Base-by-base conservation (phyloP, 116 monocot species). In the Iris pallida region DNA sequence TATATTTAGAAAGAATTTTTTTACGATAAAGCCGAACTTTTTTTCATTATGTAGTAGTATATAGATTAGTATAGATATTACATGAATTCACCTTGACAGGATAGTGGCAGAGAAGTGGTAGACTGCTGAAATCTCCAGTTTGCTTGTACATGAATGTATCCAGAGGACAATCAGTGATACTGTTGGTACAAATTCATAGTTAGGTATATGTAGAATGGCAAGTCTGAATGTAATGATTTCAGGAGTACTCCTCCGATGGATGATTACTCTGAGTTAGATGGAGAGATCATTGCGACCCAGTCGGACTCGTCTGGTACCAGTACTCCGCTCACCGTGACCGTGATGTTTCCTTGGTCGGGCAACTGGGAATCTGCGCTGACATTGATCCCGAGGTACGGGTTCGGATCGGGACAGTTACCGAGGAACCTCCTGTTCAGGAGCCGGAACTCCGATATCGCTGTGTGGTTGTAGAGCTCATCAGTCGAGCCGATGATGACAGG, bases 71-170 rank as follows among this genome's bases (percentile, higher is more conserved):
- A n/a, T n/a, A n/a, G n/a, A n/a, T n/a, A n/a, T n/a, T 30, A 30
- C 30, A 30, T 30, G 30, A 30, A 51, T 15, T 73, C 16, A 91
- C 91, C 91, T 87, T 84, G 71, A 91, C 87, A 72, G 91, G 87
- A 65, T 91, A 91, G 61, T 91, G 84, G 75, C 91, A 87, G 30
- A 91, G 80, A 64, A 91, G 85, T 73, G 84, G 91, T 20, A 87
- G 71, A 8, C 40, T 60, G 51, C 78, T 82, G 1, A 82, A 52
- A 54, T 91, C 91, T 51, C 91, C 91, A 1, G 91, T 91, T 70
- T 87, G 69, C 12, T 58, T 45, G 43, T 91, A 91, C 13, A 74
- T 58, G 10, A 68, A 11, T 0, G 71, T 30, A 62, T 59, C 76
- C 55, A 82, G 60, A 9, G 82, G 79, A 49, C 91, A 91, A 62